Conservation (phyloP, 2,329 filamentous ascomycete genomes). For the Fusarium sp. region DNA sequence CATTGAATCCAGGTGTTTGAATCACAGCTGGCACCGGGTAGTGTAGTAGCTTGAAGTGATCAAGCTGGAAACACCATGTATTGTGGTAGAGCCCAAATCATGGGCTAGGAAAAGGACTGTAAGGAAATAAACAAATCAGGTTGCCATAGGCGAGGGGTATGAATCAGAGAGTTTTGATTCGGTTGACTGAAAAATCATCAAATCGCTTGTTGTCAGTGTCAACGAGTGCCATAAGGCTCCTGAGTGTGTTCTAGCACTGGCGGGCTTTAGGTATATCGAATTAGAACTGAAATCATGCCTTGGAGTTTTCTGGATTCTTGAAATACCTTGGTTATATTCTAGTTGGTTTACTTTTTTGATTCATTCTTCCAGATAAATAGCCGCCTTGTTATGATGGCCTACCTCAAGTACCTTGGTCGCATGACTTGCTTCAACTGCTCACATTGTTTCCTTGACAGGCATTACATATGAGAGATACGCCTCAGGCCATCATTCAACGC, state of each 20-base stretch:
- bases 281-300: no score
- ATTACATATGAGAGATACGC: not conserved
- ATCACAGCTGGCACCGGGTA: slow-evolving; percentile 14
- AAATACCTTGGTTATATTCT: no score
- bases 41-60: not conserved
- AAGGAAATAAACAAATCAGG: not conserved
- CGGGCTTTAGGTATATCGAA: not conserved
- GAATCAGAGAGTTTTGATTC: not conserved
- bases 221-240: not conserved
- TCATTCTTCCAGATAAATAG: no score
- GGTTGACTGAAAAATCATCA: not conserved
- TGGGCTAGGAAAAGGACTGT: not conserved
- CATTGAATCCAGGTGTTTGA: slow-evolving; percentile 26
- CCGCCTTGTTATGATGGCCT: no score
- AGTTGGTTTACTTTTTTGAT: no score
- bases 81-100: not conserved
- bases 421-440: not conserved
- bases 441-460: not conserved
- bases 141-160: not conserved
- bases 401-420: no score
- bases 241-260: not conserved
- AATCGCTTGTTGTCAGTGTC: slow-evolving; percentile 1
- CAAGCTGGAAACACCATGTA: not conserved
- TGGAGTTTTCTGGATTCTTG: no score
- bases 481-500: not conserved